Evolutionary conservation across 257 asterid species (phyloP).

Genomic region (Solanum rostratum): DNA sequence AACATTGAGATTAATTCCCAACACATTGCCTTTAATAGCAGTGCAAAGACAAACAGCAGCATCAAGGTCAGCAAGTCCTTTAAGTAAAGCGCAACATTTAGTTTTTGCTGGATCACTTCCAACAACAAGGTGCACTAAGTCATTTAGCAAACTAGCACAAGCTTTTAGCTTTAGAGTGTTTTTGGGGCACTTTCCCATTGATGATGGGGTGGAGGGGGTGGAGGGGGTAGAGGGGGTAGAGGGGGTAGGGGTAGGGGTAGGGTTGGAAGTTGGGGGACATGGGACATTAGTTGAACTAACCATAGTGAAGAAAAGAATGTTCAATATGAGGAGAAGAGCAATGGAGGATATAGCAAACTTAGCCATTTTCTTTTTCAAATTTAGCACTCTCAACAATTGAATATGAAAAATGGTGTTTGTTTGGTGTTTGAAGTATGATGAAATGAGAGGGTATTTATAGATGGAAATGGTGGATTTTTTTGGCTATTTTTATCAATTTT

Average conservation of each 20-base stretch:
- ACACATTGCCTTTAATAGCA: constrained; percentile 6
- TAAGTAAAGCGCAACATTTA: constrained; percentile 8
- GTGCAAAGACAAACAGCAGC: constrained; percentile 28
- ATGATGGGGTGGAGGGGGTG: neutral
- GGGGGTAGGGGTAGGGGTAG: neutral
- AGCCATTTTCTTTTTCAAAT: neutral
- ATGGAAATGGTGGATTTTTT: neutral
- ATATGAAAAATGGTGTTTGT: neutral
- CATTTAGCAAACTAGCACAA: constrained; percentile 1
- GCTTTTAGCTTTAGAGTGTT: constrained; percentile 5
- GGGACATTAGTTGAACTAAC: constrained; percentile 12
- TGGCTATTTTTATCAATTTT: neutral
- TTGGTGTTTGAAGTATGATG: neutral
- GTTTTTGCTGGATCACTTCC: constrained; percentile 2
- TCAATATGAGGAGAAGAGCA: constrained; percentile 11
- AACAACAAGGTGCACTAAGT: constrained; percentile 1
- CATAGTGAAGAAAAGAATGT: constrained; percentile 17
- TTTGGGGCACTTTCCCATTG: constrained; percentile 3
- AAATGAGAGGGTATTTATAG: constrained; percentile 4
- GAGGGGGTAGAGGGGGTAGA: neutral
- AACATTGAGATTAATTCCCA: constrained; percentile 9
- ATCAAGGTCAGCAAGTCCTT: constrained; percentile 8
- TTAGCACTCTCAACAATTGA: neutral
- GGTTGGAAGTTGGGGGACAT: neutral
- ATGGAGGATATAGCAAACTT: neutral